Conservation (phyloP, 371 early-diverging fungal genomes). For the Dinochytrium kinnereticum region DNA sequence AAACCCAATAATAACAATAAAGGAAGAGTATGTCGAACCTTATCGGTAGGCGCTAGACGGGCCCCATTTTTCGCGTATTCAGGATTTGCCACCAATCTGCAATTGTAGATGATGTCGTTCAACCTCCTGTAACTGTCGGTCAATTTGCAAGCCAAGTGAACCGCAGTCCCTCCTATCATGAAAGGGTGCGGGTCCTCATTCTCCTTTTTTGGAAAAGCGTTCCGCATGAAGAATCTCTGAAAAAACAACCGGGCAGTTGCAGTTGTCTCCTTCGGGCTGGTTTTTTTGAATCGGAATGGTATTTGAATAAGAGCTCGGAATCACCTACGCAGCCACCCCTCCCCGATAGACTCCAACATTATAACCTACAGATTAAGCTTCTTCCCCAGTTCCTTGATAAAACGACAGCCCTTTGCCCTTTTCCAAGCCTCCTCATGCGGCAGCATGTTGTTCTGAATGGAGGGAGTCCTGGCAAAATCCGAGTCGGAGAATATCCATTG, state of each 20-base stretch:
- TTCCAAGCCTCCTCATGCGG: conserved; percentile 4
- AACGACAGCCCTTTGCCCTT: conserved; percentile 13
- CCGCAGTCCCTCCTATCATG: conserved; percentile 1
- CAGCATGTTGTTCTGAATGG: not conserved
- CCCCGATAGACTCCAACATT: not conserved
- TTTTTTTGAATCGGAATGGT: no score
- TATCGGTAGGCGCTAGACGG: not conserved
- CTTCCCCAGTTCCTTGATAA: conserved; percentile 13
- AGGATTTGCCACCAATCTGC: not conserved
- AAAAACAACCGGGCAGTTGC: not conserved
- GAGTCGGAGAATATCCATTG: conserved; percentile 12
- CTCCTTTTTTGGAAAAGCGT: not conserved
- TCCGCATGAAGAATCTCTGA: conserved; percentile 8
- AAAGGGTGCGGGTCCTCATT: conserved; percentile 11
- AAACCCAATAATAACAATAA: no score
- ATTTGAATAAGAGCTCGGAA: not conserved
- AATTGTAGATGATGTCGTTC: not conserved
- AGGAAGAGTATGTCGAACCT: not conserved
- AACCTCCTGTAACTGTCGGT: not conserved
- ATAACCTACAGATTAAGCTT: conserved; percentile 2
- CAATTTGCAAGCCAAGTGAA: not conserved
- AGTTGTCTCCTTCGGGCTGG: not conserved
- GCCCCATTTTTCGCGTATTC: not conserved
- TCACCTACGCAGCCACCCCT: not conserved
- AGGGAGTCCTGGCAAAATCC: not conserved